Evolutionary conservation across 2,329 filamentous ascomycete species (phyloP).

Genomic region (Aureobasidium subglaciale): DNA sequence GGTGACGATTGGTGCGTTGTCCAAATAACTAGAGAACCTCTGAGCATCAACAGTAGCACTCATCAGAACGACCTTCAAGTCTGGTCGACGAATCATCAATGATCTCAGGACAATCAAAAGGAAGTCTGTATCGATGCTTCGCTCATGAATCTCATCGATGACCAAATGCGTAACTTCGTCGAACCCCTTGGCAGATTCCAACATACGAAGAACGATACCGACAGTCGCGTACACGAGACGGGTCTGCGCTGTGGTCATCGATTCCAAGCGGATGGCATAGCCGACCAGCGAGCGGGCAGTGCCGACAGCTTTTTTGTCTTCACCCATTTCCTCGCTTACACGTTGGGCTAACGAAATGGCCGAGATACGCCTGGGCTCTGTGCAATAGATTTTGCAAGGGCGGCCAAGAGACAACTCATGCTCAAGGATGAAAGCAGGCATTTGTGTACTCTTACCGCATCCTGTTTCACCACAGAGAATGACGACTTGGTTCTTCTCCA

Average conservation of each 20-base stretch:
- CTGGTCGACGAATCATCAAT: slow-evolving; percentile 65
- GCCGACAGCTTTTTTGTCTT: slow-evolving; percentile 73
- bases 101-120: slow-evolving; percentile 85
- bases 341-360: slow-evolving; percentile 88
- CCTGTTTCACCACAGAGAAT: slow-evolving; percentile 97
- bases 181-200: slow-evolving; percentile 81
- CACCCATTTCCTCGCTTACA: slow-evolving; percentile 91
- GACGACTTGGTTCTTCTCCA: slow-evolving; percentile 74
- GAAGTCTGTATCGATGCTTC: slow-evolving; percentile 95
- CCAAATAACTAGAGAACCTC: slow-evolving; percentile 82
- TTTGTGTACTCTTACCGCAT: slow-evolving; percentile 94
- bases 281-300: slow-evolving; percentile 79
- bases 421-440: slow-evolving; percentile 90
- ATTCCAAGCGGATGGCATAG: slow-evolving; percentile 89
- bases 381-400: slow-evolving; percentile 88
- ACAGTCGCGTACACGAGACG: slow-evolving; percentile 81
- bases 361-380: slow-evolving; percentile 90
- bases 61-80: slow-evolving; percentile 92
- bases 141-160: slow-evolving; percentile 95
- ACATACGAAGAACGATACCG: slow-evolving; percentile 95
- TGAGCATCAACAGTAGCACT: slow-evolving; percentile 93
- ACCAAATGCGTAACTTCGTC: slow-evolving; percentile 87
- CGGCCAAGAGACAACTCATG: slow-evolving; percentile 74
- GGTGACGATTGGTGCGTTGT: slow-evolving; percentile 75
- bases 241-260: slow-evolving; percentile 74